Evolutionary conservation across 305 asterid genomes (phyloP).

Genomic region (Withania somnifera): DNA sequence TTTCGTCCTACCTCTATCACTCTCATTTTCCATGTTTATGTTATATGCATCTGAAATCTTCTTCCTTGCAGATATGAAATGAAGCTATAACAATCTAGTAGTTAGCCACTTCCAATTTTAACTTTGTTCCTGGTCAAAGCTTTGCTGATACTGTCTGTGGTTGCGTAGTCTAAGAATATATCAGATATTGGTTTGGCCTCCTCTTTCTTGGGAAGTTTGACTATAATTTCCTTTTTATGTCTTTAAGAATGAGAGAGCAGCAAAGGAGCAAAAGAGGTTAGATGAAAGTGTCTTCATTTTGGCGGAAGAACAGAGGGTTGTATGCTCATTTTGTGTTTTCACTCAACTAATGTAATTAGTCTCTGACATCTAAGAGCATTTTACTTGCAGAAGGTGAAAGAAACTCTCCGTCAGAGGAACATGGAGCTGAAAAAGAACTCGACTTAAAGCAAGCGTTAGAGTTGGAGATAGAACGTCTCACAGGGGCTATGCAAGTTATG

Average conservation of each 20-base stretch:
- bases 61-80: neutral
- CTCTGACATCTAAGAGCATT: neutral
- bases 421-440: constrained; percentile 40
- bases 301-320: constrained; percentile 58
- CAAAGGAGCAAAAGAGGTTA: constrained; percentile 36
- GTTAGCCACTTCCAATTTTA: neutral
- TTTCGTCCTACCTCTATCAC: neutral
- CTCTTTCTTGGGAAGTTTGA: neutral
- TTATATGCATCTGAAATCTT: neutral
- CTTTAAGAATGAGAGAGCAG: constrained; percentile 42
- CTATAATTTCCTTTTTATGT: constrained; percentile 16
- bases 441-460: constrained; percentile 53
- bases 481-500: constrained; percentile 29
- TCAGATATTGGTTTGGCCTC: neutral
- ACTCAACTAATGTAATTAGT: neutral
- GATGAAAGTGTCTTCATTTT: constrained; percentile 32
- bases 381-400: constrained; percentile 36
- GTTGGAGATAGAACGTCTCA: constrained; percentile 36
- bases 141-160: neutral
- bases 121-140: neutral
- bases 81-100: neutral
- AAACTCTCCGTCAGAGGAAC: constrained; percentile 23
- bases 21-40: neutral
- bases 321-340: neutral
- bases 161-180: neutral